Conservation (phyloP, 441 rosid genomes). For the Populus hybrid region DNA sequence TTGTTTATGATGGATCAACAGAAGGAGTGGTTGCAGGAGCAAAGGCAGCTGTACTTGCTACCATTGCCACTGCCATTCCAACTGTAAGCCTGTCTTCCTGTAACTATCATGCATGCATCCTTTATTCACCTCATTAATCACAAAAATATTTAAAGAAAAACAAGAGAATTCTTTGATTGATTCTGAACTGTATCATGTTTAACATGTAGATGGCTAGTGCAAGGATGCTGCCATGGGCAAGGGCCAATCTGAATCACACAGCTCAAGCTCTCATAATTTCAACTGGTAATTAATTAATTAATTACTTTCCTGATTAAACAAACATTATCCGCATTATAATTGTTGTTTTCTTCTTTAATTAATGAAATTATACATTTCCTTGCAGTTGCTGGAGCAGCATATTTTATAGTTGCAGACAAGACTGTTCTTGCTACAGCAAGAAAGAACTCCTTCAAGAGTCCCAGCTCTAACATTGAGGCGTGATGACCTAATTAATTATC, state of each 20-base stretch:
- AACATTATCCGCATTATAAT: background rate
- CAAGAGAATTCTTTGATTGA: background rate
- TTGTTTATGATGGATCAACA: slow-evolving; percentile 29
- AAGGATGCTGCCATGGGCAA: slow-evolving; percentile 78
- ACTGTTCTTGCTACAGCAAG: slow-evolving; percentile 72
- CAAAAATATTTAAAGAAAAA: background rate
- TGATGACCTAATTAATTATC: background rate
- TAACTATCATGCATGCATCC: background rate
- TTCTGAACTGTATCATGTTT: background rate
- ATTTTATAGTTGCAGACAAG: slow-evolving; percentile 81
- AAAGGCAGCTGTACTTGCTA: slow-evolving; percentile 62
- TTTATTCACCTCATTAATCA: background rate
- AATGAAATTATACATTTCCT: background rate
- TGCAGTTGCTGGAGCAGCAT: slow-evolving; percentile 75
- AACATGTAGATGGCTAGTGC: slow-evolving; percentile 61
- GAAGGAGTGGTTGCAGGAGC: slow-evolving; percentile 77
- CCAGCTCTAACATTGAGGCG: slow-evolving; percentile 24
- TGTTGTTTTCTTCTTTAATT: background rate
- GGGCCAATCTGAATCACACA: slow-evolving; percentile 62
- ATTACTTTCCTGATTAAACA: background rate
- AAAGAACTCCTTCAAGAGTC: slow-evolving; percentile 57
- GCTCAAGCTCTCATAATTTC: slow-evolving; percentile 80
- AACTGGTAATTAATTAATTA: slow-evolving; percentile 35
- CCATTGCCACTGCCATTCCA: slow-evolving; percentile 67
- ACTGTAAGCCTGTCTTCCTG: slow-evolving; percentile 37